Evolutionary conservation across 257 asterid genomes (phyloP), one percentile per base, ranked within the genome.

Genomic region (Gentiana dahurica): DNA sequence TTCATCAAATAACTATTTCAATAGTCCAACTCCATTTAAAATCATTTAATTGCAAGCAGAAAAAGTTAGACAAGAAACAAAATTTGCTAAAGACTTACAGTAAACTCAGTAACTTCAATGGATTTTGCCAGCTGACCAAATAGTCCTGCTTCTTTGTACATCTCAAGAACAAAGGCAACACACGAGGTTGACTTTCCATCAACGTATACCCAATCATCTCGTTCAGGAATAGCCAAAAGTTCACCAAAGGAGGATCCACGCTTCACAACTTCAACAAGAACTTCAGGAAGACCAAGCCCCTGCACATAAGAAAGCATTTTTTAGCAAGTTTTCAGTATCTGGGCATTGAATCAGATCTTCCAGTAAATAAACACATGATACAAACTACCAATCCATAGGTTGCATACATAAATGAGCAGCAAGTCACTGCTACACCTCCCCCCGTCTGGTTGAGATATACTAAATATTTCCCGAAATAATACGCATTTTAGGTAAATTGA

Each of bases 131-230:
- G 83, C 50, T 69, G 47, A 56, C 88, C 98, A 56, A 90, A 82
- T 68, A 90, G 62, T 57, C 98, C 98, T n/a, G 87, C 96, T 68
- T 69, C 91, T 74, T 90, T 84, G 80, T 90, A 90, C 66, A 90
- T 65, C 68, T 86, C 96, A 36, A 82, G 83, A 75, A 90, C 83
- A 70, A 72, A 90, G 69, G 98, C 98, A 70, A 87, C 81, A 71
- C 98, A 87, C 1, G 98, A 86, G 35, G 96, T 52, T 50, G 98
- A 90, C 69, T 84, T 84, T 55, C 98, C 98, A 49, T 90, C 96
- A 9, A 43, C 74, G 46, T 89, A 89, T 15, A 77, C 83, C 97
- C 97, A 89, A 53, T 82, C 61, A 74, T 90, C 98, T 67, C 72
- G 84, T 64, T 90, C 98, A 3, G 98, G 96, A 71, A 90, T 54